Evolutionary conservation across 371 early-diverging fungal species (phyloP).

Genomic region (Coemansia sp.): DNA sequence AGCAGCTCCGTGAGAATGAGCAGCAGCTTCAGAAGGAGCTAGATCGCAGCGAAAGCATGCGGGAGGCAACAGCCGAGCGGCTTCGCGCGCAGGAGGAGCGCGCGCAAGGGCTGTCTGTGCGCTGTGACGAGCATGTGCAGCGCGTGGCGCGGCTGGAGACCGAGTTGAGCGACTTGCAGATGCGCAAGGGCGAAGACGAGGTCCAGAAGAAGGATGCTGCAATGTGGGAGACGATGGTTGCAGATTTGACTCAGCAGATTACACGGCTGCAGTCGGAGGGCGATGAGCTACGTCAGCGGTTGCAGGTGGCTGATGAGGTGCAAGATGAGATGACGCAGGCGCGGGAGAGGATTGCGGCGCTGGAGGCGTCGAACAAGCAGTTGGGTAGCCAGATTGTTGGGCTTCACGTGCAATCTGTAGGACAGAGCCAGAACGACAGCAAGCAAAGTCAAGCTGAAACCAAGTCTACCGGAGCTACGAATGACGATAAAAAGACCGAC

Average conservation of each 20-base stretch:
- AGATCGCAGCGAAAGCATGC: slow-evolving; percentile 15
- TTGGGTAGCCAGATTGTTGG: not conserved
- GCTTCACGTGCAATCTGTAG: not conserved
- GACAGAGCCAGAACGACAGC: not conserved
- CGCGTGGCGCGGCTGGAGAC: slow-evolving; percentile 39
- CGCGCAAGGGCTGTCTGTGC: slow-evolving; percentile 8
- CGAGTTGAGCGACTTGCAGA: slow-evolving; percentile 31
- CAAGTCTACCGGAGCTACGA: not conserved
- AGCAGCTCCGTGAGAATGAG: slow-evolving; percentile 25
- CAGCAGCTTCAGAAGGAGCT: slow-evolving; percentile 34
- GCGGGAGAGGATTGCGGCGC: not conserved
- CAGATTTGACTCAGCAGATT: slow-evolving; percentile 19
- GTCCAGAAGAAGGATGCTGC: not conserved
- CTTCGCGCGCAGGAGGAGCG: slow-evolving; percentile 8
- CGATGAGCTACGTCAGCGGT: slow-evolving; percentile 28
- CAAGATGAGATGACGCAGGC: slow-evolving; percentile 17
- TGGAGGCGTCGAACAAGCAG: slow-evolving; percentile 8
- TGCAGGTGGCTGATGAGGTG: slow-evolving; percentile 15
- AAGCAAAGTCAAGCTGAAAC: not conserved
- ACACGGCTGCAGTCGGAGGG: slow-evolving; percentile 12
- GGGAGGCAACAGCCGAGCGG: slow-evolving; percentile 5
- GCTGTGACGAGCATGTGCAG: slow-evolving; percentile 40
- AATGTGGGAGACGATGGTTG: slow-evolving; percentile 7
- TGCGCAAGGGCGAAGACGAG: slow-evolving; percentile 4
- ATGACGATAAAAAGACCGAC: not conserved